Base-by-base conservation (phyloP, 208 protist species). In the Novymonas esmeraldas region DNA sequence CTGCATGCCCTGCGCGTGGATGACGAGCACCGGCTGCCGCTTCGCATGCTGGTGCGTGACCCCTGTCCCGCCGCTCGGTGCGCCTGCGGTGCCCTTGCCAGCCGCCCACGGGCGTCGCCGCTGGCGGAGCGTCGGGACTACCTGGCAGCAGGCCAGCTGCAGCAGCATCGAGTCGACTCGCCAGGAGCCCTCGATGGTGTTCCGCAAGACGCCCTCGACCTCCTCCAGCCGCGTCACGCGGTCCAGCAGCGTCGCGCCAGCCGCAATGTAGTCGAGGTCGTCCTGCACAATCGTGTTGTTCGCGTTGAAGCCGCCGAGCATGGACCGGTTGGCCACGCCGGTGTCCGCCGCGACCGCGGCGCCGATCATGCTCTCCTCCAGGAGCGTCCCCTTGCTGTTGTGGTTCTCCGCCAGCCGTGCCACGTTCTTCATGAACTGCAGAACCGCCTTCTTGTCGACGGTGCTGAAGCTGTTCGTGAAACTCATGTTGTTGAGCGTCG, bases 391-490 rank as follows among this genome's bases (percentile, higher is more conserved):
- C 26, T 81, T 75, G 5, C 13, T 62, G 13, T 50, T 70, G 54
- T 49, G 55, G 1, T 71, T 55, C 58, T 62, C 66, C 48, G 64
- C 70, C 51, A 88, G 48, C 39, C 83, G 76, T 13, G 70, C 58
- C 24, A 95, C 60, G 20, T 34, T 73, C 41, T 76, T 70, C 39
- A 90, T 64, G 66, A 95, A 95, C 10, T 58, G 29, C 4, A 73
- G 69, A 54, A 95, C 73, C 6, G 75, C 70, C 24, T 34, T 69
- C 36, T 76, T 58, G 45, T 84, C 70, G 26, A 95, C 85, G 31
- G 89, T 79, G 56, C 60, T 57, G 54, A 87, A 78, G 61, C 80
- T 81, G 68, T 95, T 95, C 14, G 89, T 92, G 55, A 94, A 85
- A 59, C 79, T 89, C 72, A 89, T 82, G 55, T 76, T 84, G 54